Percentiles rank a stretch among this genome's conserved stretches.
phyloP scores from a whole-genome alignment of 306 rosid species.

The Crotalaria pallida region DNA sequence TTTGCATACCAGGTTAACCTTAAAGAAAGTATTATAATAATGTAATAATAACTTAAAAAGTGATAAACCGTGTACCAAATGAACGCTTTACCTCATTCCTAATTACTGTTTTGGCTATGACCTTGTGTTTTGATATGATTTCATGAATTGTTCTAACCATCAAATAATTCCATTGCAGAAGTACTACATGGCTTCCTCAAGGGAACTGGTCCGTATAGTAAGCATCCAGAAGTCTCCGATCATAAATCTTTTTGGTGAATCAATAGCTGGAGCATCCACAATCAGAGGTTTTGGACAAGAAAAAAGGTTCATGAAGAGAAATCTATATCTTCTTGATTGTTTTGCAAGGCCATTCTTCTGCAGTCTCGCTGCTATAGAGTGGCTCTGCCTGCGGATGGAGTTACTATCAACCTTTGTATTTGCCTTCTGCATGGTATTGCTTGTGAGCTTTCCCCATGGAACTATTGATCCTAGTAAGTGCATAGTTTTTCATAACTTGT shows the following conservation, averaged over 20 bases:
- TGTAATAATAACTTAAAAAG: too few species aligned
- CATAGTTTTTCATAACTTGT: constrained; percentile 9
- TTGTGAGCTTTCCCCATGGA: constrained; percentile 95
- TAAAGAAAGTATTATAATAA: too few species aligned
- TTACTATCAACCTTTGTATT: constrained; percentile 88
- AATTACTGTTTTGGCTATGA: background rate
- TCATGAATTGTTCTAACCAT: constrained; percentile 1
- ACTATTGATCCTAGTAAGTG: constrained; percentile 90
- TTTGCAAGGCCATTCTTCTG: constrained; percentile 98
- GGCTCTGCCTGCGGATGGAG: constrained; percentile 99
- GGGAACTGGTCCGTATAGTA: constrained; percentile 95
- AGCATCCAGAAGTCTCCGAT: constrained; percentile 98
- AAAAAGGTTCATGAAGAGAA: constrained; percentile 90
- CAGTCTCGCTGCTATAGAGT: constrained; percentile 98
- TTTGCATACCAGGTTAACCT: too few species aligned
- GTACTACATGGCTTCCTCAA: constrained; percentile 99
- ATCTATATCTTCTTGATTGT: constrained; percentile 91
- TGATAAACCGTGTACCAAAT: too few species aligned
- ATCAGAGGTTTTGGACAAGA: constrained; percentile 99
- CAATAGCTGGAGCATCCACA: constrained; percentile 97
- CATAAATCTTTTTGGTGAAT: constrained; percentile 90
- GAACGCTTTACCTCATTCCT: too few species aligned
- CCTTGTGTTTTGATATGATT: background rate
- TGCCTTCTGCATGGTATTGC: constrained; percentile 94
- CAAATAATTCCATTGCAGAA: constrained; percentile 47